These are phyloP conservation scores for Niveomyces coronatus DNA, from an alignment of 2,329 filamentous ascomycete genomes.

Conservation along the genomic window DNA sequence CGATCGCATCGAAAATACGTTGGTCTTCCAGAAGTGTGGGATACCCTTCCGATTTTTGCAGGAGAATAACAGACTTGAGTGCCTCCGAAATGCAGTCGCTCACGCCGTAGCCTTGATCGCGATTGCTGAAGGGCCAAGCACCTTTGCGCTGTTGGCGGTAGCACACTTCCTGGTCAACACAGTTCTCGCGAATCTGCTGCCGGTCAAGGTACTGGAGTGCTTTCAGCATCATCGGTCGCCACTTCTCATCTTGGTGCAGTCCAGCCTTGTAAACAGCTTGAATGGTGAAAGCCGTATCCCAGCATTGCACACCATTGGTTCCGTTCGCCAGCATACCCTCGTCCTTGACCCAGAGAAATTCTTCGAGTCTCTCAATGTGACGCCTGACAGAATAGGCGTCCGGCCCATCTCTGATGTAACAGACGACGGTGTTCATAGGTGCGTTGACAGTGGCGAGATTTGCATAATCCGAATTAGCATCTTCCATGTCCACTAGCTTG, in stretches of 20 bases:
- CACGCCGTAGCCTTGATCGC: conserved; percentile 86
- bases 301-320: conserved; percentile 95
- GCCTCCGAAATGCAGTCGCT: conserved; percentile 92
- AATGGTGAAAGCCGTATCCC: conserved; percentile 89
- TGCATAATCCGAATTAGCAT: conserved; percentile 82
- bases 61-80: conserved; percentile 72
- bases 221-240: conserved; percentile 72
- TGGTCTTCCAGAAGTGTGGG: conserved; percentile 63
- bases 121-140: conserved; percentile 92
- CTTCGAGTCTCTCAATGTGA: conserved; percentile 71
- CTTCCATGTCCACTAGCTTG: conserved; percentile 79
- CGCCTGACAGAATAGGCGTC: conserved; percentile 60
- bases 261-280: conserved; percentile 73
- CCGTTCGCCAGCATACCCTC: conserved; percentile 94
- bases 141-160: conserved; percentile 90
- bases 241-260: conserved; percentile 65
- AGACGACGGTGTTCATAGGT: conserved; percentile 80
- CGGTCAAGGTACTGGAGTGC: conserved; percentile 78
- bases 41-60: conserved; percentile 71
- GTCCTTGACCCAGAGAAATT: conserved; percentile 83
- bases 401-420: conserved; percentile 76
- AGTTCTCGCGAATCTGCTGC: conserved; percentile 83
- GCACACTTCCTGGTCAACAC: conserved; percentile 63
- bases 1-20: conserved; percentile 77
- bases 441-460: conserved; percentile 82